These are phyloP conservation scores for Patellaria atrata DNA, from an alignment of 495 filamentous ascomycete genomes.

Conservation along the genomic window DNA sequence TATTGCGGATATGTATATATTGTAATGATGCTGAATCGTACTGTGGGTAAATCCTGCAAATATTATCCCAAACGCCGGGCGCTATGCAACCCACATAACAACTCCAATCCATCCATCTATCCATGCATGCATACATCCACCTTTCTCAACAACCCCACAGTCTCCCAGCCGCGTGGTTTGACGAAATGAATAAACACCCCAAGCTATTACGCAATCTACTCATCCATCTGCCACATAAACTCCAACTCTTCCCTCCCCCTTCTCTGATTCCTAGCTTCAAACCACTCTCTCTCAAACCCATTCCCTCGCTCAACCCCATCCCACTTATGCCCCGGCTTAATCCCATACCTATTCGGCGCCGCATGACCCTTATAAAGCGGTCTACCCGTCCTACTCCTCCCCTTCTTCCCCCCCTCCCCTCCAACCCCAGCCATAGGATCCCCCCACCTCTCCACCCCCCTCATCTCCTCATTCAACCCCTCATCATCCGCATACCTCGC, in stretches of 20 bases:
- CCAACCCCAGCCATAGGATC: conserved; percentile 83
- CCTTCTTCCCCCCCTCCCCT: conserved; percentile 34
- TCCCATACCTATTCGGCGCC: conserved; percentile 87
- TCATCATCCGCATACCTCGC: conserved; percentile 69
- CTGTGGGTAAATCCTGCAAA: too few relatives aligned
- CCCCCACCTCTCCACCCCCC: conserved; percentile 65
- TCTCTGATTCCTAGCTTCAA: conserved; percentile 66
- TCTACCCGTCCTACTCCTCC: conserved; percentile 42
- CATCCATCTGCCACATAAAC: conserved; percentile 94
- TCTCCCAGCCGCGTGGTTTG: too few relatives aligned
- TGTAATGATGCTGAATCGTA: too few relatives aligned
- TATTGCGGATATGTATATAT: too few relatives aligned
- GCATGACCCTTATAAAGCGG: conserved; percentile 68
- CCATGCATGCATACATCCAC: too few relatives aligned
- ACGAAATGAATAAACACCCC: too few relatives aligned
- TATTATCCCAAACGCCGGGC: too few relatives aligned
- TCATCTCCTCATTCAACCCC: conserved; percentile 71
- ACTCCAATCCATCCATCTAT: too few relatives aligned
- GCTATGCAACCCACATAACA: too few relatives aligned
- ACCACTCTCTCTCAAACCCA: conserved; percentile 91
- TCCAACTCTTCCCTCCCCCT: conserved; percentile 62
- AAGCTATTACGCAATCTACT: too few relatives aligned
- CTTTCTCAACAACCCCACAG: too few relatives aligned
- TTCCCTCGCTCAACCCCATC: conserved; percentile 93
- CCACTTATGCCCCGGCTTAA: conserved; percentile 83